Conservation (phyloP, 768 basidiomycete genomes). For the Kwoniella newhampshirensis region DNA sequence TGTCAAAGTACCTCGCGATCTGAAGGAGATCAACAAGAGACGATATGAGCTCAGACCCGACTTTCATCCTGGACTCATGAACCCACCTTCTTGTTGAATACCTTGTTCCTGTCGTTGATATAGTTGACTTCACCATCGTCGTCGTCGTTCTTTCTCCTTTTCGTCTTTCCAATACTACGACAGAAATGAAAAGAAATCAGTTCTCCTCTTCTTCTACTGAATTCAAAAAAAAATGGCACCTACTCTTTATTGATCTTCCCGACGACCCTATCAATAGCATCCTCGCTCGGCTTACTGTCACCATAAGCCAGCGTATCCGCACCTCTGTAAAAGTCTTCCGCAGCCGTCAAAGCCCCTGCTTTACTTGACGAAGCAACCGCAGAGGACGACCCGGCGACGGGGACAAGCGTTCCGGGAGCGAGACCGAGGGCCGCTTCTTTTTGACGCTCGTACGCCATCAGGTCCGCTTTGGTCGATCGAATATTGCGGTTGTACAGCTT, state of each 20-base stretch:
- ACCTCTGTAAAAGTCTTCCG: constrained; percentile 84
- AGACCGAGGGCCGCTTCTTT: constrained; percentile 81
- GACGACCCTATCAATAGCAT: constrained; percentile 89
- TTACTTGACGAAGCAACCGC: constrained; percentile 27
- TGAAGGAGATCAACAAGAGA: constrained; percentile 77
- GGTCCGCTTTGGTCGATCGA: constrained; percentile 80
- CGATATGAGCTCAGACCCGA: background rate
- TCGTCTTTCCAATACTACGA: constrained; percentile 67
- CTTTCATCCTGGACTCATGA: constrained; percentile 6
- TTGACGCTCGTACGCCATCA: constrained; percentile 81
- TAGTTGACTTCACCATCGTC: constrained; percentile 96
- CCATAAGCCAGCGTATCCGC: constrained; percentile 90
- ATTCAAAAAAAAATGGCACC: constrained; percentile 53
- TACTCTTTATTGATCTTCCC: constrained; percentile 90
- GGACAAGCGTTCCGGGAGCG: constrained; percentile 65
- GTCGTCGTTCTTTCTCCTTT: constrained; percentile 91
- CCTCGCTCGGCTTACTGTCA: constrained; percentile 91
- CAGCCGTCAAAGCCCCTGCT: constrained; percentile 56
- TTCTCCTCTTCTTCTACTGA: no score
- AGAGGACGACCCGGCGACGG: constrained; percentile 48
- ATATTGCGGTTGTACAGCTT: constrained; percentile 90
- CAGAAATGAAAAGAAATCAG: no score
- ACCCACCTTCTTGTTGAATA: constrained; percentile 83
- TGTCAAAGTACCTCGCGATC: constrained; percentile 95
- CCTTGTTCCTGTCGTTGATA: constrained; percentile 96